Base-by-base conservation (phyloP, 1,284 basidiomycete genomes). In the Marasmius oreades region DNA sequence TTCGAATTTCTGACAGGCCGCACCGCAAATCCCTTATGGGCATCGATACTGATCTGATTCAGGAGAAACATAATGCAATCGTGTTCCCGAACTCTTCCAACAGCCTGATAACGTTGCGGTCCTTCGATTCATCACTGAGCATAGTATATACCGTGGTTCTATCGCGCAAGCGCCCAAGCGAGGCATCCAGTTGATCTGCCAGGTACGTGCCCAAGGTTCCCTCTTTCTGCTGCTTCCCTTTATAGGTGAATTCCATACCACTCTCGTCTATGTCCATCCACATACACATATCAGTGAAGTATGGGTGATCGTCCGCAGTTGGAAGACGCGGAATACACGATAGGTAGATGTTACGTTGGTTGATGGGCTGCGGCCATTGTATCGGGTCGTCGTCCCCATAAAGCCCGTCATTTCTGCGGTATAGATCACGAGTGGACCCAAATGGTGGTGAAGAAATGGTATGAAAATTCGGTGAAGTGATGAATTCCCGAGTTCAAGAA, bases 311-410 rank as follows among this genome's bases (percentile, higher is more conserved):
- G 16, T 12, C 45, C 6, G 18, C 7, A 4, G 22, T 22, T 14
- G 51, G 51, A 37, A 5, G 51, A n/a, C 3, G 10, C 7, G 51
- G 22, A 1, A 54, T 31, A 18, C 52, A 54, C 1, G 43, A 3
- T 10, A 57, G 31, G 23, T 47, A 57, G 7, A 43, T 24, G n/a
- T 52, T 31, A 33, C 18, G 10, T 1, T 24, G 14, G 22, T 57
- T 57, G 20, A 46, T 52, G 2, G 51, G 55, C 37, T 57, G 55
- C 3, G 51, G 51, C 42, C 44, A 36, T 45, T n/a, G 39, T 7
- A 52, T 12, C 14, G 55, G 55, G 28, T 57, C 51, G 31, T 57
- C 33, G 16, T n/a, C 23, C 4, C 55, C 55, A 47, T 52, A 57
- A 7, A 31, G 20, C 14, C 42, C 55, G 46, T 57, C 55, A 2